Evolutionary conservation across 306 rosid genomes (phyloP).

Genomic region (Prunus kanzakura): DNA sequence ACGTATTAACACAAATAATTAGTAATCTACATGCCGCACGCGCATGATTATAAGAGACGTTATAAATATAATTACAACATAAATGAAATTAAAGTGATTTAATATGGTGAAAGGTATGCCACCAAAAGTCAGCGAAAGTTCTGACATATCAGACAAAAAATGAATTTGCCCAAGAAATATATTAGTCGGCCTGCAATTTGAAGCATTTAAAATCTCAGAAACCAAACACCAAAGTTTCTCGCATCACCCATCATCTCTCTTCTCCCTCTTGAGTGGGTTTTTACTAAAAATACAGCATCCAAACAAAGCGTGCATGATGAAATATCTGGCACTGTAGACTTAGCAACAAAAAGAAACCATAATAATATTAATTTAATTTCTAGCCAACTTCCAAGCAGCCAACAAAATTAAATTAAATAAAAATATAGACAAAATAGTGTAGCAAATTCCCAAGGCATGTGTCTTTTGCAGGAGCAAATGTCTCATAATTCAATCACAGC

Average conservation of each 20-base stretch:
- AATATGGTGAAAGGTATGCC: neutral
- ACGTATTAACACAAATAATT: no score
- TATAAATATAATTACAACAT: neutral
- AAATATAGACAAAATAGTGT: neutral
- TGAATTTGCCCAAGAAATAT: slow-evolving; percentile 29
- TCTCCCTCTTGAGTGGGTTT: neutral
- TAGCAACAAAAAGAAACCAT: neutral
- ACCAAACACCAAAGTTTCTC: slow-evolving; percentile 8
- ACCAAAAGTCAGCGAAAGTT: slow-evolving; percentile 22
- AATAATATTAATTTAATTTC: neutral
- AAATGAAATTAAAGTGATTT: neutral
- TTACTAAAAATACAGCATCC: neutral
- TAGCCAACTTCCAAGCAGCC: slow-evolving; percentile 9
- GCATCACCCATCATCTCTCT: neutral
- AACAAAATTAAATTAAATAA: neutral
- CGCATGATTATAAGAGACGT: no score
- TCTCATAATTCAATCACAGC: neutral
- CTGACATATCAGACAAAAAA: slow-evolving; percentile 23
- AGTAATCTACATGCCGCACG: no score
- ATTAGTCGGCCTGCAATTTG: slow-evolving; percentile 12
- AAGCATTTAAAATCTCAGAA: slow-evolving; percentile 2
- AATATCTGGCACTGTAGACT: neutral
- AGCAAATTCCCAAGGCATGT: slow-evolving; percentile 16
- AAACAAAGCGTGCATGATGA: neutral
- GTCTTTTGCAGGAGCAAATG: neutral